A percentile compares a stretch with the other conserved stretches of the same genome.
phyloP scores from a whole-genome alignment of 2,329 filamentous ascomycete genomes.

The Ceratocystis papillata region DNA sequence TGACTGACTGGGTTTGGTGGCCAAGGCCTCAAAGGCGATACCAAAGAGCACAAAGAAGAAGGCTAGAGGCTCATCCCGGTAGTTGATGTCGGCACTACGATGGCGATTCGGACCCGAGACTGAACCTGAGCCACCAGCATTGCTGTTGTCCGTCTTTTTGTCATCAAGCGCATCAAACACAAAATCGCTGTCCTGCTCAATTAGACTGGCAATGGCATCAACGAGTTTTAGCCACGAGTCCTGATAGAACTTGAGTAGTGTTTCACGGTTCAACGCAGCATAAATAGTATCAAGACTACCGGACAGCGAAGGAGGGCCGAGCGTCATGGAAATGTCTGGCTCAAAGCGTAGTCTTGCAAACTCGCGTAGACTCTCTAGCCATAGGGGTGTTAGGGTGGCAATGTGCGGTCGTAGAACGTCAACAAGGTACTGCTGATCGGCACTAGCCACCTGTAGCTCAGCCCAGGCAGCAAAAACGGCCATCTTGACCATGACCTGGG shows the following conservation, averaged over 20 bases:
- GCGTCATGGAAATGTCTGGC: conserved; percentile 86
- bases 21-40: conserved; percentile 88
- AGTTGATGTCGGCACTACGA: conserved; percentile 67
- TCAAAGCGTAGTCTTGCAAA: conserved; percentile 91
- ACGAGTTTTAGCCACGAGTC: conserved; percentile 94
- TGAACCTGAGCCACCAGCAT: neutral
- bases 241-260: conserved; percentile 88
- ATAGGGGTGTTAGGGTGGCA: conserved; percentile 77
- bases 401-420: conserved; percentile 87
- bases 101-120: conserved; percentile 26
- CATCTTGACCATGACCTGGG: conserved; percentile 97
- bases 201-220: conserved; percentile 91
- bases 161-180: conserved; percentile 95
- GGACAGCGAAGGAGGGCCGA: conserved; percentile 69
- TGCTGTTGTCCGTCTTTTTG: conserved; percentile 54
- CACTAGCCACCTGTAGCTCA: conserved; percentile 87
- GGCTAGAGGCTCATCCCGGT: conserved; percentile 91
- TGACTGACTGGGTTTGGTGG: conserved; percentile 54
- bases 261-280: conserved; percentile 86
- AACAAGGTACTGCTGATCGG: conserved; percentile 78
- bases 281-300: conserved; percentile 90
- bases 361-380: conserved; percentile 85
- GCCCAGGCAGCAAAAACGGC: conserved; percentile 96
- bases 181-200: conserved; percentile 94
- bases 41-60: conserved; percentile 99